A percentile compares a stretch with the other conserved stretches of the same genome.
phyloP scores from a whole-genome alignment of 345 rosid species.

The Salix arbutifolia region DNA sequence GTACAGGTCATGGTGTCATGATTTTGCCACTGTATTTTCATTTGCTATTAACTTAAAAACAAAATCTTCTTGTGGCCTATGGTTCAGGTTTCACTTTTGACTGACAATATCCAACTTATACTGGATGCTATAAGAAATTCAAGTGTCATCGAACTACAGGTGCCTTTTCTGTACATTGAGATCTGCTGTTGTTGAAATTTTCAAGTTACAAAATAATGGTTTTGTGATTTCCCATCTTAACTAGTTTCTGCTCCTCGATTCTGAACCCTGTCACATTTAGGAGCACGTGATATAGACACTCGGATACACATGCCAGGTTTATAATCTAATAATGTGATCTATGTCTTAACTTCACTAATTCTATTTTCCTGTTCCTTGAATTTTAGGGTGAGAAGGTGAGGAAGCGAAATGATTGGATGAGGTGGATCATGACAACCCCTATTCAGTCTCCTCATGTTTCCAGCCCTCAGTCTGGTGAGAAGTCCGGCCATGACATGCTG shows the following conservation, averaged over 20 bases:
- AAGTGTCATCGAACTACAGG: slow-evolving; percentile 71
- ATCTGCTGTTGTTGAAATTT: not conserved
- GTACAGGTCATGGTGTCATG: not conserved
- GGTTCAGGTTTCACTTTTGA: slow-evolving; percentile 58
- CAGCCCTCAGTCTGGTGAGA: slow-evolving; percentile 20
- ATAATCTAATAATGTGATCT: not conserved
- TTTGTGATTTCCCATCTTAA: not conserved
- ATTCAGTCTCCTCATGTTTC: slow-evolving; percentile 32
- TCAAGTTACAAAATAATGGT: not conserved
- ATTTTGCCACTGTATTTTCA: not conserved
- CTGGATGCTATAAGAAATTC: slow-evolving; percentile 68
- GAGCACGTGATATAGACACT: not conserved
- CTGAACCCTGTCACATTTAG: not conserved
- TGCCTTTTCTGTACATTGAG: slow-evolving; percentile 19
- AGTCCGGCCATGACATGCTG: slow-evolving; percentile 26
- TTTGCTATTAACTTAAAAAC: not conserved
- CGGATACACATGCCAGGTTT: not conserved
- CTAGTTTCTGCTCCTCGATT: not conserved
- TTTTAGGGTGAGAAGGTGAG: slow-evolving; percentile 71
- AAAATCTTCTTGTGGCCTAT: not conserved
- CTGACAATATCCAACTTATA: slow-evolving; percentile 58
- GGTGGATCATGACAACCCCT: slow-evolving; percentile 51
- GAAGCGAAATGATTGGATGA: slow-evolving; percentile 60
- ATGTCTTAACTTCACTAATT: not conserved
- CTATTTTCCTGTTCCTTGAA: not conserved